Evolutionary conservation across 2,329 filamentous ascomycete species (phyloP).

Genomic region (Fusarium buharicum): DNA sequence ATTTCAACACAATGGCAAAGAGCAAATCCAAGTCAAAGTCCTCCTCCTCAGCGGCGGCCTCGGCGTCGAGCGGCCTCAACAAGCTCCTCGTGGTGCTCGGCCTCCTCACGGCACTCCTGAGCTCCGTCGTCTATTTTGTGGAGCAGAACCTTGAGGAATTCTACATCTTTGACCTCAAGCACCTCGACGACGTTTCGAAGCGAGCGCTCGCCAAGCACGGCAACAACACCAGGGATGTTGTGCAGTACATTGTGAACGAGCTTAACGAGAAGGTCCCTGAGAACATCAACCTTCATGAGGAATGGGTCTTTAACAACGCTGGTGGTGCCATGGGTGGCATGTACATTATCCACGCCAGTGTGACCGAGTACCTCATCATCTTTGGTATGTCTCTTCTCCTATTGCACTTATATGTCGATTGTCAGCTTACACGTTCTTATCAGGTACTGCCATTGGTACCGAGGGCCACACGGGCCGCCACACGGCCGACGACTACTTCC

Average conservation of each 20-base stretch:
- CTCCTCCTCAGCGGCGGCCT: slow-evolving; percentile 27
- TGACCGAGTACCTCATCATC: slow-evolving; percentile 91
- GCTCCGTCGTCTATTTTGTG: slow-evolving; percentile 63
- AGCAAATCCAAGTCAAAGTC: slow-evolving; percentile 36
- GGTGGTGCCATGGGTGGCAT: slow-evolving; percentile 92
- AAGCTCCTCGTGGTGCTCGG: slow-evolving; percentile 62
- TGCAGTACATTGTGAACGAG: slow-evolving; percentile 75
- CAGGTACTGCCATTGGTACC: slow-evolving; percentile 78
- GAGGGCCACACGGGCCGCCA: slow-evolving; percentile 90
- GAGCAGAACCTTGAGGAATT: slow-evolving; percentile 70
- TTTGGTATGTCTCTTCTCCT: slow-evolving; percentile 63
- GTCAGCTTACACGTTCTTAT: slow-evolving; percentile 12
- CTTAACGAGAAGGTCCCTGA: slow-evolving; percentile 62
- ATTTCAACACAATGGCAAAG: slow-evolving; percentile 28
- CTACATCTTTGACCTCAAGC: slow-evolving; percentile 78
- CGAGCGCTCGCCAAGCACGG: slow-evolving; percentile 75
- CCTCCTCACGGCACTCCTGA: slow-evolving; percentile 64
- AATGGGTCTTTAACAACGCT: slow-evolving; percentile 94
- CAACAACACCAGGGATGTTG: slow-evolving; percentile 77
- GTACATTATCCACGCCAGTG: slow-evolving; percentile 89
- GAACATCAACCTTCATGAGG: slow-evolving; percentile 76
- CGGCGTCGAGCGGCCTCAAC: slow-evolving; percentile 45
- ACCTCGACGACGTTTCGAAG: slow-evolving; percentile 75
- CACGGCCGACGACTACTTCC: slow-evolving; percentile 94
- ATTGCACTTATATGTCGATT: background rate